Evolutionary conservation across 2,329 filamentous ascomycete genomes (phyloP).

Genomic region (Colletotrichum sp.): DNA sequence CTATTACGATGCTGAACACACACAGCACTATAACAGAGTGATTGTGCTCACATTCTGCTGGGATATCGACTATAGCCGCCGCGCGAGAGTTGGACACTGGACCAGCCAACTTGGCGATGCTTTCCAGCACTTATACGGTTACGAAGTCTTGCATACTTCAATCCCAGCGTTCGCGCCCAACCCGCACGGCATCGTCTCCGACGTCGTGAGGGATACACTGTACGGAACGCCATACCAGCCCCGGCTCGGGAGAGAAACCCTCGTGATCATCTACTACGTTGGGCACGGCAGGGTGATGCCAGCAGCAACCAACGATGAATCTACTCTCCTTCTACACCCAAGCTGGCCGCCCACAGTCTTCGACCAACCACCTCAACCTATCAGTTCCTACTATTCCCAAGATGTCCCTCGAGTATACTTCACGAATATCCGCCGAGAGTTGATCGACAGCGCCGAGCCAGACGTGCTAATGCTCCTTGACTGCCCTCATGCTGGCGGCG

Average conservation of each 20-base stretch:
- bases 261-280: background rate
- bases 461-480: background rate
- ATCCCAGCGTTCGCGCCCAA: background rate
- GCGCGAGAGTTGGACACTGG: background rate
- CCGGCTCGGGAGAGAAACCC: background rate
- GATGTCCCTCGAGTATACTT: background rate
- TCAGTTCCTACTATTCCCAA: background rate
- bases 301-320: background rate
- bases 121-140: background rate
- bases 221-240: background rate
- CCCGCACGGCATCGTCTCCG: background rate
- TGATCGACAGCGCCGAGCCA: background rate
- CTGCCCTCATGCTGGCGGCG: accelerated
- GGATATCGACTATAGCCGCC: background rate
- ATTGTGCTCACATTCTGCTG: background rate
- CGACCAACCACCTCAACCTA: background rate
- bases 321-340: background rate
- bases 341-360: background rate
- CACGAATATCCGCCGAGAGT: background rate
- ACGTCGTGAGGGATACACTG: background rate
- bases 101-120: background rate
- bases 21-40: background rate
- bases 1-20: background rate
- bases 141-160: background rate
- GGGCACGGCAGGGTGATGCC: background rate